phyloP scores from a whole-genome alignment of 257 asterid species.

The Osmanthus fragrans region DNA sequence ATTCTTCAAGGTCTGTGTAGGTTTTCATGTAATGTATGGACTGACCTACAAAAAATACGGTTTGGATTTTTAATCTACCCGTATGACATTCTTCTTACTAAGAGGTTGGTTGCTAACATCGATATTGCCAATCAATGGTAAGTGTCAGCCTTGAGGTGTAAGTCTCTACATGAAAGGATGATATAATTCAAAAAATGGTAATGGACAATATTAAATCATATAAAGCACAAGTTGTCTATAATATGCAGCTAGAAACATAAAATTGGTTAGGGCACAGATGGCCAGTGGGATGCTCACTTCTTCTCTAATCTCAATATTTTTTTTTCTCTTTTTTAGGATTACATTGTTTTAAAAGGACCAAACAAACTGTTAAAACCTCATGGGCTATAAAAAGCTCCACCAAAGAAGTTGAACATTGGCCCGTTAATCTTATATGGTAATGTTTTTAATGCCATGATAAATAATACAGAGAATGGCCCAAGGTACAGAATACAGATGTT shows the following conservation, averaged over 20 bases:
- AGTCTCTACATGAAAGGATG: neutral
- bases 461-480: neutral
- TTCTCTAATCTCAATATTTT: neutral
- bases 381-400: neutral
- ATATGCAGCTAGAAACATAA: neutral
- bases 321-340: neutral
- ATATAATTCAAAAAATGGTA: neutral
- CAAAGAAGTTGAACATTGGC: neutral
- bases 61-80: neutral
- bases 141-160: neutral
- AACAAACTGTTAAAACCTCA: neutral
- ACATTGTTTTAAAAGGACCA: neutral
- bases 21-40: neutral
- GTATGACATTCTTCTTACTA: neutral
- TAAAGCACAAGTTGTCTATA: neutral
- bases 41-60: neutral
- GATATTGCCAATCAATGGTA: neutral
- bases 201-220: neutral
- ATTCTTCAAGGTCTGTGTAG: neutral
- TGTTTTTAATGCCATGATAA: neutral
- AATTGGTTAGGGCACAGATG: neutral
- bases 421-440: neutral
- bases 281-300: neutral
- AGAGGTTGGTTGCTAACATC: neutral
- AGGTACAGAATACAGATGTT: neutral